Evolutionary conservation across 2,329 filamentous ascomycete species (phyloP).

Genomic region (Aspergillus terreus): DNA sequence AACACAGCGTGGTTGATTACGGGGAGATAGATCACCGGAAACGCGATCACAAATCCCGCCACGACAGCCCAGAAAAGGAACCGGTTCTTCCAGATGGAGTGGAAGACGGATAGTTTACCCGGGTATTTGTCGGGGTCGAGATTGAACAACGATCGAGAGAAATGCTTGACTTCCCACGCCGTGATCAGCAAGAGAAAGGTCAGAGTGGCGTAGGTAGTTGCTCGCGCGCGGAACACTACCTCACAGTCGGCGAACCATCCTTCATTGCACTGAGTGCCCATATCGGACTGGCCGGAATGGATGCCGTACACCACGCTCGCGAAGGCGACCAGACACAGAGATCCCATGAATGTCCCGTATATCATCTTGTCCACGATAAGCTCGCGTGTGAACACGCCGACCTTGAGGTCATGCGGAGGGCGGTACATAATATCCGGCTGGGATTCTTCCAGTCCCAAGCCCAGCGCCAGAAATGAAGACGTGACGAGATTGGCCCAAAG

Average conservation of each 20-base stretch:
- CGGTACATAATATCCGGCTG: constrained; percentile 74
- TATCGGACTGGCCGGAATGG: constrained; percentile 42
- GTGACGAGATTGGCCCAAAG: constrained; percentile 93
- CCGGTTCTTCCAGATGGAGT: constrained; percentile 65
- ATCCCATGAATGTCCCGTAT: constrained; percentile 45
- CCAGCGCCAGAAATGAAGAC: constrained; percentile 80
- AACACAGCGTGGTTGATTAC: constrained; percentile 62
- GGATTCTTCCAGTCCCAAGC: constrained; percentile 74
- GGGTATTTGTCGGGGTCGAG: constrained; percentile 54
- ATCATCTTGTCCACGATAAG: constrained; percentile 41
- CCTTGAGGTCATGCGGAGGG: constrained; percentile 62
- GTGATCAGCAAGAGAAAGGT: constrained; percentile 73
- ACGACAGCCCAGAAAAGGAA: constrained; percentile 66
- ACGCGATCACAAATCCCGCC: constrained; percentile 52
- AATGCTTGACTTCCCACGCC: constrained; percentile 74
- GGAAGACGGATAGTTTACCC: constrained; percentile 60
- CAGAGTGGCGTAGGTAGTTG: constrained; percentile 69
- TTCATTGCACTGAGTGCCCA: constrained; percentile 55
- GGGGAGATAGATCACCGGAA: constrained; percentile 64
- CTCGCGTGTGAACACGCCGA: constrained; percentile 40
- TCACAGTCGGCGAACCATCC: constrained; percentile 47
- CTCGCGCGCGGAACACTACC: constrained; percentile 63
- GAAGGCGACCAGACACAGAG: constrained; percentile 40
- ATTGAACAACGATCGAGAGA: constrained; percentile 70
- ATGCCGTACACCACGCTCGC: constrained; percentile 37